Percentiles rank a stretch among this genome's conserved stretches.
Evolutionary conservation across 805 yeast species (phyloP).

Genomic region (Cyberlindnera euphorbiiphila): DNA sequence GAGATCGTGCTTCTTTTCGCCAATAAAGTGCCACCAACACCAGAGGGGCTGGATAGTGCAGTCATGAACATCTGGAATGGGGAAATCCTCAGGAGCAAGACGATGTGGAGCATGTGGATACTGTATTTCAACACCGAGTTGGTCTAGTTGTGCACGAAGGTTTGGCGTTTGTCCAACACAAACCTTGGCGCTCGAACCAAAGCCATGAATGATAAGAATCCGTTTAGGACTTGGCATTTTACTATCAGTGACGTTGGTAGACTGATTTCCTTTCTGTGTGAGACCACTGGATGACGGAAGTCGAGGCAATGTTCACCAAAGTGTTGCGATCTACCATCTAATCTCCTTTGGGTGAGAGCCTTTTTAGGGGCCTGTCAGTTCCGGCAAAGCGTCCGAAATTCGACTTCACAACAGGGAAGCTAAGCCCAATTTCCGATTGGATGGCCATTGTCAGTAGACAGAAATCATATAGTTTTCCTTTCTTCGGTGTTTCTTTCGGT

Average conservation of each 20-base stretch:
- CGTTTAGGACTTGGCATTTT: constrained; percentile 2
- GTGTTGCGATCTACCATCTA: no score
- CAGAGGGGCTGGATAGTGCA: constrained; percentile 2
- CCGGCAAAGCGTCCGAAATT: no score
- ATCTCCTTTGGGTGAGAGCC: no score
- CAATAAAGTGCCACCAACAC: constrained; percentile 11
- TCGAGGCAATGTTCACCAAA: not conserved
- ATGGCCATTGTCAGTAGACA: no score
- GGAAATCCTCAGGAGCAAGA: constrained; percentile 5
- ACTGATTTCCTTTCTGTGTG: not conserved
- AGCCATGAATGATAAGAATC: constrained; percentile 8
- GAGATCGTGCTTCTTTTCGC: not conserved
- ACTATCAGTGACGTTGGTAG: not conserved
- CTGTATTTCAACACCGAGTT: constrained; percentile 4
- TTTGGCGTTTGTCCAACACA: constrained; percentile 3
- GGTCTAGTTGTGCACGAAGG: not conserved
- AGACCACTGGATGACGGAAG: not conserved
- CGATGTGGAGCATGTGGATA: constrained; percentile 6
- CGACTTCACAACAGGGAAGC: no score
- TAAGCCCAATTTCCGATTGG: no score
- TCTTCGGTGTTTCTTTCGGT: no score
- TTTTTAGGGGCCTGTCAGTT: no score
- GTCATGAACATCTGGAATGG: constrained; percentile 7
- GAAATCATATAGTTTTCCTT: no score
- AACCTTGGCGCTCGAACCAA: constrained; percentile 5